A percentile compares a stretch with the other conserved stretches of the same genome.
phyloP scores from a whole-genome alignment of 768 basidiomycete species.

The Terana coerulea region DNA sequence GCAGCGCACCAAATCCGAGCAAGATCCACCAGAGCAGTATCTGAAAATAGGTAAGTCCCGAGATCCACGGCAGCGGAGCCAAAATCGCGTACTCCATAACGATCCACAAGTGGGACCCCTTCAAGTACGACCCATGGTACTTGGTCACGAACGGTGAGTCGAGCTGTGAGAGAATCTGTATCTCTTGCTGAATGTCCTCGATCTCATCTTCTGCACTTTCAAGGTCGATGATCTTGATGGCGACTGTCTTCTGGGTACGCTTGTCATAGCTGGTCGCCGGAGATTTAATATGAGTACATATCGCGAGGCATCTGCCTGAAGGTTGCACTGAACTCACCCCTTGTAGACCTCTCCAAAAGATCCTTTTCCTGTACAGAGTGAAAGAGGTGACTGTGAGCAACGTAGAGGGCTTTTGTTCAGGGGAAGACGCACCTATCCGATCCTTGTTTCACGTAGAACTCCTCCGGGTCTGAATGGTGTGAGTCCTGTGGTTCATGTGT shows the following conservation, averaged over 20 bases:
- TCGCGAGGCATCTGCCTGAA: conserved; percentile 5
- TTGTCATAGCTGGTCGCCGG: conserved; percentile 81
- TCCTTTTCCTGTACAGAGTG: conserved; percentile 71
- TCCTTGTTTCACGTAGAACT: conserved; percentile 97
- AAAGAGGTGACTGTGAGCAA: conserved; percentile 3
- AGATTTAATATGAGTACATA: too few relatives aligned
- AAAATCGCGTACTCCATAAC: conserved; percentile 79
- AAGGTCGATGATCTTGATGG: conserved; percentile 99
- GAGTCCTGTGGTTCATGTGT: conserved; percentile 44
- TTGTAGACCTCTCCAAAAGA: conserved; percentile 99
- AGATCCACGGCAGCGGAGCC: not conserved
- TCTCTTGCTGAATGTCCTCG: conserved; percentile 99
- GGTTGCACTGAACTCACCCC: conserved; percentile 51
- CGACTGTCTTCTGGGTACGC: conserved; percentile 93
- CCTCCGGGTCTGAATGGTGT: conserved; percentile 86
- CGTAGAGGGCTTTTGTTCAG: not conserved
- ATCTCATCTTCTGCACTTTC: conserved; percentile 99
- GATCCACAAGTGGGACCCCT: conserved; percentile 97
- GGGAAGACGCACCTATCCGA: conserved; percentile 71
- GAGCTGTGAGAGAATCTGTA: conserved; percentile 94
- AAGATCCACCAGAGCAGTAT: conserved; percentile 97
- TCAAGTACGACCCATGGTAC: conserved; percentile 95
- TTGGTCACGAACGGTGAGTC: conserved; percentile 97
- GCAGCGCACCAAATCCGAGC: conserved; percentile 82
- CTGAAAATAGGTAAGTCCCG: conserved; percentile 33